Base-by-base conservation (phyloP, 345 rosid genomes). In the Laguncularia racemosa region DNA sequence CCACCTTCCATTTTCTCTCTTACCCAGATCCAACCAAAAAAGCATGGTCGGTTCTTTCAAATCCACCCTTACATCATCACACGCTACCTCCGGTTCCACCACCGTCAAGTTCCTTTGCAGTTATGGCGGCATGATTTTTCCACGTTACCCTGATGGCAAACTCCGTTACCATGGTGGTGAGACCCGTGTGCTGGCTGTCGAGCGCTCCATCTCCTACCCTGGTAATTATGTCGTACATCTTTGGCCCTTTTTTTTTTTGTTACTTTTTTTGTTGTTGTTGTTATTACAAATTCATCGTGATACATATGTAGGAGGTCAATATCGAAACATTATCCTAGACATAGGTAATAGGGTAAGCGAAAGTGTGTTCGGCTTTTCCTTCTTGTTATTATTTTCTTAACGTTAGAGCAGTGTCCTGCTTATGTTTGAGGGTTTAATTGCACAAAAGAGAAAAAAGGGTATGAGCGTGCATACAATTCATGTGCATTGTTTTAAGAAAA, bases 131-230 rank as follows among this genome's bases (percentile, higher is more conserved):
- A 82, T 70, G 76, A 88, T 91, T 62, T 54, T 77, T 49, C 96
- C 98, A 44, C 98, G 96, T 62, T 74, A 79, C 63, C 78, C 90
- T 13, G 95, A 91, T 67, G 86, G 91, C 16, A 84, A 77, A 48
- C 98, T 89, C 79, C 95, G 96, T 69, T 92, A 89, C 58, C 62
- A 70, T 14, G 98, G 96, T 18, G 98, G 98, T 14, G 74, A 84
- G 16, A 89, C 95, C 59, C 96, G 96, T 55, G 88, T 92, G 75
- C 84, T 92, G 61, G 78, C 95, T 57, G 93, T 86, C 45, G 53
- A 68, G 58, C 95, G 95, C 54, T 81, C 88, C 72, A 57, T 84
- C 44, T 70, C 95, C 20, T 89, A 84, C 46, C 17, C 79, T 2
- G 93, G 98, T 92, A 76, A 81, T 78, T 13, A 12, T 12, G 17